Evolutionary conservation across 441 rosid genomes (phyloP).

Genomic region (Jatropha multifida): DNA sequence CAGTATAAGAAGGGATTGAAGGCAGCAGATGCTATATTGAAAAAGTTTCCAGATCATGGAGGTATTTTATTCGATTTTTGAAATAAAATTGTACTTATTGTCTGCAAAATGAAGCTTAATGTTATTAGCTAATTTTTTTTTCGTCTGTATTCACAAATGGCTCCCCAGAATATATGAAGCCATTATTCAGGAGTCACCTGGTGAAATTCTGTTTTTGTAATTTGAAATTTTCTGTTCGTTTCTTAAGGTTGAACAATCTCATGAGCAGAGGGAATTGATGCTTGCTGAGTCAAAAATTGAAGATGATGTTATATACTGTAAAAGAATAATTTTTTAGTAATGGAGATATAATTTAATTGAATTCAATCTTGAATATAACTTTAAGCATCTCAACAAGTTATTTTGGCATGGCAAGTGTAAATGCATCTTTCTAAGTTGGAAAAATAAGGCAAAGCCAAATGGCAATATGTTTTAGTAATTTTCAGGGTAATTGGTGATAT

Average conservation of each 20-base stretch:
- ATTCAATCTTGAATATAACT: neutral
- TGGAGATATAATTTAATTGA: neutral
- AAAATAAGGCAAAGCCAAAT: neutral
- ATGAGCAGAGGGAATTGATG: conserved; percentile 4
- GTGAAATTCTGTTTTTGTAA: neutral
- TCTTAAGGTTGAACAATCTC: conserved; percentile 2
- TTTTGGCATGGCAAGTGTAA: neutral
- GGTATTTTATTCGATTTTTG: conserved; percentile 44
- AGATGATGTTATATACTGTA: neutral
- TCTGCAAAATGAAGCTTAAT: neutral
- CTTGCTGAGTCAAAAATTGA: neutral
- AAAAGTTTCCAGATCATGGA: conserved; percentile 99
- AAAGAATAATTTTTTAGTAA: neutral
- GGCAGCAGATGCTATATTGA: conserved; percentile 98
- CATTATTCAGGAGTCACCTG: neutral
- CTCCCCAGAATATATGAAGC: neutral
- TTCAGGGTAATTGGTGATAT: neutral
- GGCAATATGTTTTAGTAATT: neutral
- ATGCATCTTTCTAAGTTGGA: neutral
- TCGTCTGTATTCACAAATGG: neutral
- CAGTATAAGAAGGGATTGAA: conserved; percentile 98
- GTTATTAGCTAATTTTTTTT: neutral
- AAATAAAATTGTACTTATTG: neutral
- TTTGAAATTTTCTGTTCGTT: neutral
- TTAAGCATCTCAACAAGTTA: neutral